Conservation (phyloP, 2,329 filamentous ascomycete species). For the Trichoderma arundinaceum region DNA sequence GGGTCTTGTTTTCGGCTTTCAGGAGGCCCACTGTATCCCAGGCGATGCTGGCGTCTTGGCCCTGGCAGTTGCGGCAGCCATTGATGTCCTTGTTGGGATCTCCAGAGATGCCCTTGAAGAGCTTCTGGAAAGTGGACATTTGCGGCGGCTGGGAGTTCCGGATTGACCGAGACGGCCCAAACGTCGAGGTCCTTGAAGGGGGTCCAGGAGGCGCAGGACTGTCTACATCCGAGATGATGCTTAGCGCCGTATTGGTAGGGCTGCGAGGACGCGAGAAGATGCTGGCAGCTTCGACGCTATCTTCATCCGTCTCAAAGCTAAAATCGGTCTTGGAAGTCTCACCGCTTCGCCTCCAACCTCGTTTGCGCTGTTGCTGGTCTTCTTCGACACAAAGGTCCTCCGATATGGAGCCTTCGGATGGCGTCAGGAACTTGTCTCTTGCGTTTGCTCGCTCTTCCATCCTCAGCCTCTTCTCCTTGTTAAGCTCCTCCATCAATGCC, state of each 20-base stretch:
- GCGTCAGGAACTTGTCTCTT: slow-evolving; percentile 38
- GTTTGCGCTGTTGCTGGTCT: slow-evolving; percentile 47
- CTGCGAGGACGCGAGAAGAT: slow-evolving; percentile 67
- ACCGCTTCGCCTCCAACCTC: slow-evolving; percentile 51
- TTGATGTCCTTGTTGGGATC: slow-evolving; percentile 40
- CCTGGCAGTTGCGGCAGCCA: slow-evolving; percentile 62
- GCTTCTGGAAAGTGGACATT: slow-evolving; percentile 49
- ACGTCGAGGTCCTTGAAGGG: slow-evolving; percentile 37
- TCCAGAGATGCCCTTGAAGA: slow-evolving; percentile 51
- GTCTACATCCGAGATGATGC: slow-evolving; percentile 43
- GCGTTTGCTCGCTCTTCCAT: slow-evolving; percentile 46
- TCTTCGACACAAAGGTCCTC: slow-evolving; percentile 63
- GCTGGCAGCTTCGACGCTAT: slow-evolving; percentile 57
- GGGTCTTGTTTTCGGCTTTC: slow-evolving; percentile 64
- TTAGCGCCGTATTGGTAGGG: slow-evolving; percentile 56
- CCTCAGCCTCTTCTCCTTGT: slow-evolving; percentile 56
- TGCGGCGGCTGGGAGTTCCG: slow-evolving; percentile 42
- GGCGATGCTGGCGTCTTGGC: slow-evolving; percentile 63
- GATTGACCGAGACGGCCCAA: slow-evolving; percentile 43
- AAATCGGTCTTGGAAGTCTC: slow-evolving; percentile 52
- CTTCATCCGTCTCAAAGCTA: slow-evolving; percentile 59
- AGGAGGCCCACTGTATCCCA: slow-evolving; percentile 69
- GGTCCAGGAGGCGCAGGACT: slow-evolving; percentile 32
- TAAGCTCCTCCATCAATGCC: slow-evolving; percentile 57
- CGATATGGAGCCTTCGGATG: slow-evolving; percentile 52